phyloP scores from a whole-genome alignment of 257 asterid species.

The Anisodus acutangulus region DNA sequence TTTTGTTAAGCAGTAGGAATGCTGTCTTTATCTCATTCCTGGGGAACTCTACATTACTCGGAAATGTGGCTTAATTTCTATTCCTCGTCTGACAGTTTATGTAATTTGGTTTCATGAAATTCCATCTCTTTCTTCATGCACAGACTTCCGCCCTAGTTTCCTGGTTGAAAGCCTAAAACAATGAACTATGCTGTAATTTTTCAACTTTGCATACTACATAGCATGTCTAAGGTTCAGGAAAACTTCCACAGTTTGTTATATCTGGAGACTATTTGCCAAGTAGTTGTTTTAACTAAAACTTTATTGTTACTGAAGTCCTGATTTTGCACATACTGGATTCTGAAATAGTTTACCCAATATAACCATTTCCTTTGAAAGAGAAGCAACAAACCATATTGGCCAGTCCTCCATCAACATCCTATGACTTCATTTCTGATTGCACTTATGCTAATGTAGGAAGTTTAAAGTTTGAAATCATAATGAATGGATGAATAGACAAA shows the following conservation, averaged over 20 bases:
- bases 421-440: neutral
- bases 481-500: neutral
- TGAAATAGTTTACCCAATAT: neutral
- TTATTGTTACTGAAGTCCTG: neutral
- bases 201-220: neutral
- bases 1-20: neutral
- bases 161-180: neutral
- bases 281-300: neutral
- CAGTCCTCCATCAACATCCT: neutral
- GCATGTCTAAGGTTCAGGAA: neutral
- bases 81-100: neutral
- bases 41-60: neutral
- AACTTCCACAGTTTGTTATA: neutral
- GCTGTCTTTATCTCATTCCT: neutral
- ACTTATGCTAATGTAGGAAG: neutral
- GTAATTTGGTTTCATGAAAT: neutral
- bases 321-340: neutral
- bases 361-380: conserved; percentile 17
- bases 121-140: neutral
- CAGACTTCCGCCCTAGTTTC: neutral
- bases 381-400: neutral
- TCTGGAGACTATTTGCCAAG: neutral
- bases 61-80: neutral
- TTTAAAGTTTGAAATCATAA: neutral
- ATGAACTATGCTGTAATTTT: neutral